Evolutionary conservation across 176 grass and related monocot genomes (phyloP), one percentile per base, ranked within the genome.

Genomic region (Juncus effusus): DNA sequence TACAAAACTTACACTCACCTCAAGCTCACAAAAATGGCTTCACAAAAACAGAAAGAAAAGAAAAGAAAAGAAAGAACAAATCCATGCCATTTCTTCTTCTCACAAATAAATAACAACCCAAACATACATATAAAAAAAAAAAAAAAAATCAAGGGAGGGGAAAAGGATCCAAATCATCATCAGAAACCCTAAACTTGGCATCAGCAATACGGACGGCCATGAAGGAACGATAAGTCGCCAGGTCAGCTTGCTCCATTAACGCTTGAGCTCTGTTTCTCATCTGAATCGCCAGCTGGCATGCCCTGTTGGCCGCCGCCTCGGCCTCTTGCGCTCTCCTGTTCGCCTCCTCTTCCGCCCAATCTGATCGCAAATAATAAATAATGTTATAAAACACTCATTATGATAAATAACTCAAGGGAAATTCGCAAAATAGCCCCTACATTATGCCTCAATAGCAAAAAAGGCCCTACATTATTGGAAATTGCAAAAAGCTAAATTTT

Each of bases 261-360:
- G 7, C 12, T 38, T 72, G 69, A 42, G 69, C 69, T 42, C 13
- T 51, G 13, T 36, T 72, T 15, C 69, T 51, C 3, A 72, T 15
- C 39, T 56, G 36, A 2, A 72, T 72, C 54, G 69, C 69, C 55
- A 56, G 28, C 74, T 89, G 77, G 38, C 61, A 9, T 14, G 83
- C 80, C 13, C 71, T 76, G 5, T 84, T 84, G 41, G 83, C 83
- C 0, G 71, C 86, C 54, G 60, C 69, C 68, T 86, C 64, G 6
- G 83, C 88, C 67, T 92, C 88, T 8, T 70, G 59, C 14, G 89
- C 80, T 69, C 85, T 89, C 59, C 74, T 82, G 28, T 84, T 76
- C 36, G 76, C 67, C 53, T 91, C 85, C 10, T 84, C 77, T 65
- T 89, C 78, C 9, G 57, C 67, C 54, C 40, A 59, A 55, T 82